Evolutionary conservation across 257 asterid genomes (phyloP).

Genomic region (Galeopsis tetrahit): DNA sequence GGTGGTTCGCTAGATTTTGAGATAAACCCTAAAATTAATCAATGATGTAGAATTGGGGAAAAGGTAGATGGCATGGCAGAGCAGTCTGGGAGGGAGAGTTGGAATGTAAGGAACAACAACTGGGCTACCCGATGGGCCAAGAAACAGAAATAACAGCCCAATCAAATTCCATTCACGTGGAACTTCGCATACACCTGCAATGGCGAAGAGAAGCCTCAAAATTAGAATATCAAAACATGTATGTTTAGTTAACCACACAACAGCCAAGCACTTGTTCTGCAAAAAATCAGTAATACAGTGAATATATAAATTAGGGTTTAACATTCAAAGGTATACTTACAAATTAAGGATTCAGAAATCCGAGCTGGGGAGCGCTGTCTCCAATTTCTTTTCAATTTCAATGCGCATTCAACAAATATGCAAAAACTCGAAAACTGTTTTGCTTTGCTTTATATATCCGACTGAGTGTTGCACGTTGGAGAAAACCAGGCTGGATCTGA

Average conservation of each 20-base stretch:
- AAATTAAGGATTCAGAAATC: conserved; percentile 9
- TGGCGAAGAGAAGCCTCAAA: conserved; percentile 19
- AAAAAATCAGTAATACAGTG: not conserved
- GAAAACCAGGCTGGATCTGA: conserved; percentile 13
- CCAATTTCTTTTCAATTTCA: conserved; percentile 7
- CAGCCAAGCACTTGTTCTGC: not conserved
- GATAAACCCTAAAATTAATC: conserved; percentile 36
- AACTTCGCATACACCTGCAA: conserved; percentile 25
- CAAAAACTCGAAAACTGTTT: not conserved
- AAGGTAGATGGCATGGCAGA: no score
- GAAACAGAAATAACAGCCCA: not conserved
- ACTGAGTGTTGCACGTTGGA: not conserved
- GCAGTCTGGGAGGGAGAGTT: not conserved
- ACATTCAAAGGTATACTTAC: conserved; percentile 24
- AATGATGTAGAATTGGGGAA: conserved; percentile 32
- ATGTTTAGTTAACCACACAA: not conserved
- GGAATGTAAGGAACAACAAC: not conserved
- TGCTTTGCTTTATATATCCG: conserved; percentile 13
- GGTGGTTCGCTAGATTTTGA: not conserved
- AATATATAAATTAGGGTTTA: conserved; percentile 40
- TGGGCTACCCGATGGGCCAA: conserved; percentile 23
- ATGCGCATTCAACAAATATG: not conserved
- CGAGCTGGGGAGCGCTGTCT: conserved; percentile 24
- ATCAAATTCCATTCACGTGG: conserved; percentile 56
- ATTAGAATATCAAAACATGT: conserved; percentile 9